A percentile compares a stretch with the other conserved stretches of the same genome.
These are phyloP conservation scores for Naumovozyma castellii DNA, from an alignment of 805 yeast genomes.

Conservation along the genomic window DNA sequence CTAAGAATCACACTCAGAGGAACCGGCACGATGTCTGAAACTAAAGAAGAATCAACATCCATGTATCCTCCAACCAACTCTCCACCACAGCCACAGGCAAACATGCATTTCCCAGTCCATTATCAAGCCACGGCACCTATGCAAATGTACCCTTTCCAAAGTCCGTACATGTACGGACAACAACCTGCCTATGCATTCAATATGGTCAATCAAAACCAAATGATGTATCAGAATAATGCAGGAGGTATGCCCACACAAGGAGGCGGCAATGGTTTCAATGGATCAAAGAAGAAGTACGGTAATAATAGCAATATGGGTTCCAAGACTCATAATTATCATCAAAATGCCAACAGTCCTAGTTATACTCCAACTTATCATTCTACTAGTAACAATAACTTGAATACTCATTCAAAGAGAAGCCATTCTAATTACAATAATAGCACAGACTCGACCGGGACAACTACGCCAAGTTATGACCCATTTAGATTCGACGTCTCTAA, in stretches of 20 bases:
- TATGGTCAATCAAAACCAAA: conserved; percentile 25
- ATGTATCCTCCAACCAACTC: conserved; percentile 29
- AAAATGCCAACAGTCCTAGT: conserved; percentile 5
- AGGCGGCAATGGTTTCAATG: conserved; percentile 6
- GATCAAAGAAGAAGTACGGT: conserved; percentile 23
- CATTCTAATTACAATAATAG: conserved; percentile 1
- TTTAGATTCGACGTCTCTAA: conserved; percentile 23
- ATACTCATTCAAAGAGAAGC: neutral
- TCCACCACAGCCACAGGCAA: conserved; percentile 24
- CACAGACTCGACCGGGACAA: neutral
- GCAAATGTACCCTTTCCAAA: conserved; percentile 24
- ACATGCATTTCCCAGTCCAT: conserved; percentile 20
- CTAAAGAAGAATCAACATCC: conserved; percentile 26
- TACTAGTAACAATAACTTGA: conserved; percentile 1
- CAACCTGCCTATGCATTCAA: conserved; percentile 20
- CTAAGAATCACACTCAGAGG: too few species aligned
- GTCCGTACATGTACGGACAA: conserved; percentile 23
- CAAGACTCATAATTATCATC: conserved; percentile 12
- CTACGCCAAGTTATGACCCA: conserved; percentile 10
- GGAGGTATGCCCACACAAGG: conserved; percentile 7
- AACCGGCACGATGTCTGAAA: conserved; percentile 10
- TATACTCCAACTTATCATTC: conserved; percentile 5
- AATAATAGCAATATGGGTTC: conserved; percentile 1
- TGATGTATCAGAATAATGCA: conserved; percentile 16
- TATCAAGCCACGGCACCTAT: conserved; percentile 18